Percentiles rank a stretch among this genome's conserved stretches.
These are phyloP conservation scores for Arachis hypogaea DNA, from an alignment of 306 rosid species.

Conservation along the genomic window DNA sequence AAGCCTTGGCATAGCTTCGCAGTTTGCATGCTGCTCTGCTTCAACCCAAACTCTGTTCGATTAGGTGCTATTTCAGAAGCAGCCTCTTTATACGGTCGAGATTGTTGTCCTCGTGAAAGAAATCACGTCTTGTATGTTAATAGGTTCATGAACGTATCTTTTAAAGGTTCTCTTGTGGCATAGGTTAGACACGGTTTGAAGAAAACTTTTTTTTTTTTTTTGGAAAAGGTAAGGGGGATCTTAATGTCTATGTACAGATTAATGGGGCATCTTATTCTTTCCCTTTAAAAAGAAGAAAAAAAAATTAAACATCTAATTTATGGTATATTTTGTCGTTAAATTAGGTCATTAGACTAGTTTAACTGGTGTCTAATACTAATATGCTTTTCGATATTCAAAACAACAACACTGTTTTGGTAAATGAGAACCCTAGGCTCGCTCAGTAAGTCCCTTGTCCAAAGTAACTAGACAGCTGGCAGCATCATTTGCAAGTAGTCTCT, in stretches of 20 bases:
- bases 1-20: conserved; percentile 62
- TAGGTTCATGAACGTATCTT: conserved; percentile 19
- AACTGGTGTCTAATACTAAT: no score
- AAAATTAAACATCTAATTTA: no score
- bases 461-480: conserved; percentile 11
- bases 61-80: conserved; percentile 9
- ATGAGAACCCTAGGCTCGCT: background rate
- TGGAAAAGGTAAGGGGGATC: background rate
- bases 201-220: background rate
- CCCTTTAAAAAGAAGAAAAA: background rate
- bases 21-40: conserved; percentile 2
- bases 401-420: background rate
- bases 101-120: background rate
- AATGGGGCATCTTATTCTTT: background rate
- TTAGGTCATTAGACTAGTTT: no score
- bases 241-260: conserved; percentile 27
- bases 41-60: conserved; percentile 23
- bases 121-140: conserved; percentile 9
- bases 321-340: no score
- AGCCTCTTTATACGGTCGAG: background rate
- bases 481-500: background rate
- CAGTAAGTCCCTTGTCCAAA: background rate
- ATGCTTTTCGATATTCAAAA: no score
- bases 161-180: background rate
- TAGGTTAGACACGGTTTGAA: background rate